Evolutionary conservation across 495 filamentous ascomycete species (phyloP).

Genomic region (Aspergillus biplanus): DNA sequence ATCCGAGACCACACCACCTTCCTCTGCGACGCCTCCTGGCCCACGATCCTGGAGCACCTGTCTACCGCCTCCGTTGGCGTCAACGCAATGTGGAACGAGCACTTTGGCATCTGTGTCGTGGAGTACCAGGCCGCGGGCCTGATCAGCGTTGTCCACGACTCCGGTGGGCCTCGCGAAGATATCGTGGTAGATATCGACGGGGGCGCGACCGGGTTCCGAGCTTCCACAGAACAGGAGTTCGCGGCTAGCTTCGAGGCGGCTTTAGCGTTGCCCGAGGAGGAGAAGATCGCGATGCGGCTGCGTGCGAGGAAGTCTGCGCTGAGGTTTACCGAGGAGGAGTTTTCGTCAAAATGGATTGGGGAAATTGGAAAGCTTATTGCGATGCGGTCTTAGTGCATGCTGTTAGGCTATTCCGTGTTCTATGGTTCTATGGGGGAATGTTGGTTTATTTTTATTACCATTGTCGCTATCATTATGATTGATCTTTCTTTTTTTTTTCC

Average conservation of each 20-base stretch:
- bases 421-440: not conserved
- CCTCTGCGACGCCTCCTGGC: slow-evolving; percentile 86
- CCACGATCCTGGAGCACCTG: slow-evolving; percentile 78
- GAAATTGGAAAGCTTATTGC: slow-evolving; percentile 73
- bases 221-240: slow-evolving; percentile 74
- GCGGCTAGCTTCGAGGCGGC: slow-evolving; percentile 77
- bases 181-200: slow-evolving; percentile 84
- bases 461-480: not conserved
- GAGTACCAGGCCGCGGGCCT: slow-evolving; percentile 97
- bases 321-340: slow-evolving; percentile 87
- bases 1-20: slow-evolving; percentile 85
- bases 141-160: slow-evolving; percentile 88
- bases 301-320: slow-evolving; percentile 75
- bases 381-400: slow-evolving; percentile 25
- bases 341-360: slow-evolving; percentile 71
- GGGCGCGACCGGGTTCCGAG: slow-evolving; percentile 82
- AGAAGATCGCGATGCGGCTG: slow-evolving; percentile 70
- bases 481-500: not conserved
- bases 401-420: not conserved
- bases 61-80: slow-evolving; percentile 76
- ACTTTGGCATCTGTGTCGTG: slow-evolving; percentile 97
- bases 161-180: slow-evolving; percentile 88
- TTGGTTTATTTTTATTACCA: not conserved
- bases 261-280: slow-evolving; percentile 64
- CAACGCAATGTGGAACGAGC: slow-evolving; percentile 99